Evolutionary conservation across 2,329 filamentous ascomycete genomes (phyloP).

Genomic region (Bimuria novae-zelandiae): DNA sequence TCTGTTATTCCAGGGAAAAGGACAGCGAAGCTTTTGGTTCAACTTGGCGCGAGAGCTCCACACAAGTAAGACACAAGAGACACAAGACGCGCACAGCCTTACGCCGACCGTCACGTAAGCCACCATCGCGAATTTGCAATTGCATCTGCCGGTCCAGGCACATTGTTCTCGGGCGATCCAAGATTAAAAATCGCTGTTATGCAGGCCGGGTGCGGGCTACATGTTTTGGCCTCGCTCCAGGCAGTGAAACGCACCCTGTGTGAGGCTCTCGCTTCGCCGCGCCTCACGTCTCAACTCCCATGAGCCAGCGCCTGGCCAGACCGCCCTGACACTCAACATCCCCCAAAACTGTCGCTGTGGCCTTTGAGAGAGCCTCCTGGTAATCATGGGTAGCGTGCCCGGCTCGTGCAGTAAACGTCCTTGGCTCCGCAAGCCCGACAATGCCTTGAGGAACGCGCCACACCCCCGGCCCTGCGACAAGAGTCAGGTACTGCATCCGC

Average conservation of each 20-base stretch:
- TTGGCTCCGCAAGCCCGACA: conserved; percentile 28
- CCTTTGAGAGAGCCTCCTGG: conserved; percentile 23
- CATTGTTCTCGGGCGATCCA: conserved; percentile 12
- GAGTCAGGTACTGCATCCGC: conserved; percentile 29
- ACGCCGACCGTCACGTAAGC: conserved; percentile 1
- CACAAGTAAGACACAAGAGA: too few relatives aligned
- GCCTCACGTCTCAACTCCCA: conserved; percentile 40
- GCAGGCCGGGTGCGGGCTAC: conserved; percentile 6
- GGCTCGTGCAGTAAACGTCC: conserved; percentile 21
- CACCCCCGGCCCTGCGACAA: conserved; percentile 29
- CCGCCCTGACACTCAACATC: conserved; percentile 38
- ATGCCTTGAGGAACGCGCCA: conserved; percentile 29
- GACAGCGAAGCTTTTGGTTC: too few relatives aligned
- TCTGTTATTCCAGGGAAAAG: too few relatives aligned
- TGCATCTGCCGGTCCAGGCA: too few relatives aligned
- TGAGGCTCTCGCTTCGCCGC: conserved; percentile 33
- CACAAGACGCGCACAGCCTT: too few relatives aligned
- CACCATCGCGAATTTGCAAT: background rate
- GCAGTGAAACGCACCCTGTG: conserved; percentile 37
- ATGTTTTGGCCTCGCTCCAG: conserved; percentile 10
- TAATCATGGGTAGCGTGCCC: conserved; percentile 20
- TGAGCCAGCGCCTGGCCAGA: conserved; percentile 39
- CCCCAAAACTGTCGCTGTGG: conserved; percentile 19
- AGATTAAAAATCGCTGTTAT: conserved; percentile 6
- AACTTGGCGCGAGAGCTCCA: background rate